Conservation (phyloP, 176 grass and related monocot genomes). For the Chloris gayana region DNA sequence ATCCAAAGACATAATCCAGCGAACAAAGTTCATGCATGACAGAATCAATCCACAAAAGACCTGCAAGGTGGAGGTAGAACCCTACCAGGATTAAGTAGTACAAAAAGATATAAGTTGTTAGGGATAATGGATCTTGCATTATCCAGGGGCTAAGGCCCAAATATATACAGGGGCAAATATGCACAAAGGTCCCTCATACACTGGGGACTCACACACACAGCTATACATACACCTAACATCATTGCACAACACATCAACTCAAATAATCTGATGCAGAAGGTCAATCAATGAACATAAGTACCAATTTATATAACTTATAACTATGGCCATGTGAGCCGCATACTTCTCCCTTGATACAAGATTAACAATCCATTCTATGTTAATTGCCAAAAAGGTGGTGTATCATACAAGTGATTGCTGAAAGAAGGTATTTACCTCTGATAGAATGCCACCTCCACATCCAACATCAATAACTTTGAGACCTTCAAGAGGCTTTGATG, state of each 20-base stretch:
- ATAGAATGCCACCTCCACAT: constrained; percentile 95
- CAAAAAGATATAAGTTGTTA: background rate
- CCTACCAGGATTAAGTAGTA: background rate
- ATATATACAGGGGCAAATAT: too few species aligned
- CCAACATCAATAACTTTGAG: constrained; percentile 97
- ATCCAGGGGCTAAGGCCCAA: too few species aligned
- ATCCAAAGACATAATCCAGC: background rate
- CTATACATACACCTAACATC: too few species aligned
- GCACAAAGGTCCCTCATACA: too few species aligned
- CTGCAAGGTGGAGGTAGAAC: background rate
- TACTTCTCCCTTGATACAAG: background rate
- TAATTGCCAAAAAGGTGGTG: background rate
- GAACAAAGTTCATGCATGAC: constrained; percentile 6
- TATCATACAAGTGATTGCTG: constrained; percentile 14
- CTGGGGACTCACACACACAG: too few species aligned
- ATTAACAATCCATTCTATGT: background rate
- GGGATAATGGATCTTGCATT: too few species aligned
- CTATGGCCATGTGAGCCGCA: background rate
- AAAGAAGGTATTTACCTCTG: constrained; percentile 60
- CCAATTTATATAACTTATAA: constrained; percentile 10
- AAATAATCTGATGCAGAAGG: constrained; percentile 22
- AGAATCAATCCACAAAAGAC: constrained; percentile 1
- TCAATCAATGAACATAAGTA: constrained; percentile 3
- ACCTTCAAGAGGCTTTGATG: constrained; percentile 80
- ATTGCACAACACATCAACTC: background rate